Evolutionary conservation across 2,329 filamentous ascomycete species (phyloP), one percentile per base, ranked within the genome.

Genomic region (Colletotrichum incanum): DNA sequence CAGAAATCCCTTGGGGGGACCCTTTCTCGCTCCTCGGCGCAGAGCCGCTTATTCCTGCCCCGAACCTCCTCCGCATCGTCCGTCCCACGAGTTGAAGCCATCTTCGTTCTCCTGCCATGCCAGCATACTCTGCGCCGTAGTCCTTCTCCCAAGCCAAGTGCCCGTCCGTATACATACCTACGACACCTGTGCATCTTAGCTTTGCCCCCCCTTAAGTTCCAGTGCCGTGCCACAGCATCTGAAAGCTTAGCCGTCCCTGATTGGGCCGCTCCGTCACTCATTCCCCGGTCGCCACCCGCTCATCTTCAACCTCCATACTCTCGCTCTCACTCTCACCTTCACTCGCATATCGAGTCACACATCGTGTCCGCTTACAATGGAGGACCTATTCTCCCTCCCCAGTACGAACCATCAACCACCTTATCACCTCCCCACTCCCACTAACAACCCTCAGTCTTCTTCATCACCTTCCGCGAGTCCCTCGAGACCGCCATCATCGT

Each of bases 391-490:
- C 43, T 74, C 73, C 34, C 73, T 74, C 1, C 73, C 73, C 23
- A 73, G 73, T 74, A 67, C 16, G 71, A n/a, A 18, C 11, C 2
- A 28, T 16, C 34, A 50, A 8, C 14, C 2, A 26, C 52, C 31
- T n/a, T 18, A 6, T 43, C 26, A 37, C 23, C 20, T 9, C 16
- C 1, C 28, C 9, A 26, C 16, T 20, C 0, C 0, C 26, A 37
- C 67, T 71, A 3, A 71, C 49, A 6, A 11, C 26, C 3, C 18
- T 39, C 58, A 75, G 89, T 93, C 65, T 93, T 93, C 84, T 93
- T 93, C 84, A 91, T 93, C 78, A 88, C 89, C 81, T 92, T 93
- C 79, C 87, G 91, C 77, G 91, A 93, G 81, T 89, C 87, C 62
- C 80, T 93, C 54, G 91, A 93, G 82, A 90, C 88, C 4, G 88